A percentile compares a stretch with the other conserved stretches of the same genome.
These are phyloP conservation scores for Erythrophleum ivorense DNA, from an alignment of 331 rosid species.

Conservation along the genomic window DNA sequence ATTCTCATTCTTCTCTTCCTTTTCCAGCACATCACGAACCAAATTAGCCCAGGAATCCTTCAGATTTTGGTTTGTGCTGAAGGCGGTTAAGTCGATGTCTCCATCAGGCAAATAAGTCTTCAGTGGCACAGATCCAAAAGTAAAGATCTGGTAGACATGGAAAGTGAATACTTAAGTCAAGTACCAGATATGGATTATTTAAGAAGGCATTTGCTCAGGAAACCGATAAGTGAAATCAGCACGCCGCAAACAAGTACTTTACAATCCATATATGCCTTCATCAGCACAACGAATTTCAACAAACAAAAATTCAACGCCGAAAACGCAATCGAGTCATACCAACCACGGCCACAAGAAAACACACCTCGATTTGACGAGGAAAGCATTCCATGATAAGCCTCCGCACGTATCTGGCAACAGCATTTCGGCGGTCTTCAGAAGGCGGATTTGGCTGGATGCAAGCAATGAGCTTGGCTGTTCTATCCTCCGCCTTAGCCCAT, in stretches of 20 bases:
- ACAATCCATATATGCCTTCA: too few species aligned
- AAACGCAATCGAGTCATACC: neutral
- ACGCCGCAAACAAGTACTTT: conserved; percentile 95
- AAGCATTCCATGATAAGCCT: conserved; percentile 76
- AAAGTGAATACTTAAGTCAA: conserved; percentile 83
- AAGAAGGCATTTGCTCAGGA: too few species aligned
- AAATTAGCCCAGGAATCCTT: too few species aligned
- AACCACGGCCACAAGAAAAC: conserved; percentile 27
- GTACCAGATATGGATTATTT: conserved; percentile 89
- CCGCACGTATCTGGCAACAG: conserved; percentile 82
- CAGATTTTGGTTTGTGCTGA: too few species aligned
- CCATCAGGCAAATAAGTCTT: too few species aligned
- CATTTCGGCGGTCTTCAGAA: conserved; percentile 79
- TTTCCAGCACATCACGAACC: too few species aligned
- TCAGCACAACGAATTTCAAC: too few species aligned
- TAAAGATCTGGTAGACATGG: too few species aligned
- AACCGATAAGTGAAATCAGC: conserved; percentile 95
- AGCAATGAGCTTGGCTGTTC: conserved; percentile 83
- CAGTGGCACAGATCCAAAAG: too few species aligned
- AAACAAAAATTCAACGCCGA: neutral
- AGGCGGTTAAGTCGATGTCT: too few species aligned
- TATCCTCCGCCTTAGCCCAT: conserved; percentile 84
- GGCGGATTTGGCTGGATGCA: conserved; percentile 91
- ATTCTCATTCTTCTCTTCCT: too few species aligned
- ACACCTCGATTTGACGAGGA: conserved; percentile 91